A percentile compares a stretch with the other conserved stretches of the same genome.
Conservation (phyloP, 306 rosid genomes). For the Prunus mongolica region DNA sequence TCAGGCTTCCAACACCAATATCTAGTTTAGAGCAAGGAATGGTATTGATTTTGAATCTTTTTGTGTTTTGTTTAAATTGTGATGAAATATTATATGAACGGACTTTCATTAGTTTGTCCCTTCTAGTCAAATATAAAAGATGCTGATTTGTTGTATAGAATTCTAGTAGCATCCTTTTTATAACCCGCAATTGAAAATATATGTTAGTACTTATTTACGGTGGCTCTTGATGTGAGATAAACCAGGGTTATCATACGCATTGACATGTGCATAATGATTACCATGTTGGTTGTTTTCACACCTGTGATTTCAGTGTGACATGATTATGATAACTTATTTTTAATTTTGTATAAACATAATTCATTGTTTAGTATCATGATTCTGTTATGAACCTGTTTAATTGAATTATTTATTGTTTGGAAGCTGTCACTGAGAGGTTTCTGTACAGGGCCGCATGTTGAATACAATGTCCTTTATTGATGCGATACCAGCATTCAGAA, state of each 20-base stretch:
- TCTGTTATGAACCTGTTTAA: neutral
- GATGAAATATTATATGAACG: slow-evolving; percentile 7
- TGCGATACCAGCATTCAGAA: slow-evolving; percentile 78
- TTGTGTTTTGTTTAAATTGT: slow-evolving; percentile 3
- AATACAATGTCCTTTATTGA: slow-evolving; percentile 85
- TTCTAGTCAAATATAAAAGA: neutral
- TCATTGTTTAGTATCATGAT: neutral
- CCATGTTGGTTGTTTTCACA: neutral
- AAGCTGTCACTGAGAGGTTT: slow-evolving; percentile 11
- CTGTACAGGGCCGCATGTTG: slow-evolving; percentile 59
- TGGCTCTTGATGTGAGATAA: neutral
- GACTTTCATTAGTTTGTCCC: neutral
- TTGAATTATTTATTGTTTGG: slow-evolving; percentile 16
- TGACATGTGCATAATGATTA: neutral
- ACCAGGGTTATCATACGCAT: neutral
- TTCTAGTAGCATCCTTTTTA: neutral
- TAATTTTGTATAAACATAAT: neutral
- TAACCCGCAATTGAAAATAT: neutral
- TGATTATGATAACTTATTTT: neutral
- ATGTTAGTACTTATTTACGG: neutral
- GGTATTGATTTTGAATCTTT: slow-evolving; percentile 47
- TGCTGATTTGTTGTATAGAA: neutral
- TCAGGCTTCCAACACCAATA: slow-evolving; percentile 64
- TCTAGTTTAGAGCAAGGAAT: slow-evolving; percentile 83
- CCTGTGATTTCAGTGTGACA: neutral